These are phyloP conservation scores for Hymenoscyphus infarciens DNA, from an alignment of 2,329 filamentous ascomycete species.

Conservation along the genomic window DNA sequence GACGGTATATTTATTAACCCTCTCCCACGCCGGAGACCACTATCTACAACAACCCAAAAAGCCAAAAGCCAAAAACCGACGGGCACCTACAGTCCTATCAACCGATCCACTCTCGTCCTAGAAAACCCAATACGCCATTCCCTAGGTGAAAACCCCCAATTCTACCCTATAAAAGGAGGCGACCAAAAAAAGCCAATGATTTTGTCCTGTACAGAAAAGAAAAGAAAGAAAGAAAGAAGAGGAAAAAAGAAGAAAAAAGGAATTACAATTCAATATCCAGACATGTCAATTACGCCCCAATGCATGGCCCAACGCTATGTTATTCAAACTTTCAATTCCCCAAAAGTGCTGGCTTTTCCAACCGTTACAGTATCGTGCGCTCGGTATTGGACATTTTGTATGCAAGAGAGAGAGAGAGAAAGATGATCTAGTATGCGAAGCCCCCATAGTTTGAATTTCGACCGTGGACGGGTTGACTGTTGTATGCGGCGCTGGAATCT, in stretches of 20 bases:
- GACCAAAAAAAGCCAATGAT: not conserved
- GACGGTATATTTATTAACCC: not conserved
- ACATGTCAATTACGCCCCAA: not conserved
- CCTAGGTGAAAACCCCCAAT: not conserved
- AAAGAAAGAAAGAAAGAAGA: not conserved
- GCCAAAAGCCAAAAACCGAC: not conserved
- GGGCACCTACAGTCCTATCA: not conserved
- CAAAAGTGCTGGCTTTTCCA: not conserved
- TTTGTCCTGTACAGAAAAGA: not conserved
- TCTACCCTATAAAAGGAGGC: not conserved
- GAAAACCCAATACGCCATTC: not conserved
- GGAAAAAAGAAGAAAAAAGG: not conserved
- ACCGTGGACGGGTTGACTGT: conserved; percentile 14
- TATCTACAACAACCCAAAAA: not conserved
- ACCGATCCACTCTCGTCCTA: not conserved
- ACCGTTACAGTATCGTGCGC: not conserved
- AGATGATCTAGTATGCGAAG: conserved; percentile 27
- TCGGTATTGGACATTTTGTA: not conserved
- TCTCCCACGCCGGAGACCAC: not conserved
- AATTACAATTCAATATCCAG: conserved; percentile 1
- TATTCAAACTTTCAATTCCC: not conserved
- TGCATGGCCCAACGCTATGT: not conserved
- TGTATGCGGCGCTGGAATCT: conserved; percentile 27
- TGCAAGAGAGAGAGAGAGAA: not conserved
- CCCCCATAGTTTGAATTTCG: conserved; percentile 36